Percentiles rank a stretch among this genome's conserved stretches.
Conservation (phyloP, 1,284 basidiomycete genomes). For the Papiliotrema flavescens region DNA sequence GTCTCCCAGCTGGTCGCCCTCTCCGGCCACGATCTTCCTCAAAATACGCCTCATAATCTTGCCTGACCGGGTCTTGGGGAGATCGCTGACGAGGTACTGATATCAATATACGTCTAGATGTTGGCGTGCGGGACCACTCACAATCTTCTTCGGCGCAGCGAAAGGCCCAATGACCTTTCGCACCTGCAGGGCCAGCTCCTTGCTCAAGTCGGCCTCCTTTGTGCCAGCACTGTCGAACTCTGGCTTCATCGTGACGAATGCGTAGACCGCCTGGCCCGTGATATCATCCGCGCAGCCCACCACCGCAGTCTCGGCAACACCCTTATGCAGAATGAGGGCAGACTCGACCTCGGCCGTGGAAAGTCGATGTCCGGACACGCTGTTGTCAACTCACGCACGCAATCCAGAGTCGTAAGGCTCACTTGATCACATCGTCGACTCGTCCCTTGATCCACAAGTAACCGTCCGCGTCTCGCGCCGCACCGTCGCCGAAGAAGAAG, state of each 20-base stretch:
- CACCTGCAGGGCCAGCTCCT: conserved; percentile 91
- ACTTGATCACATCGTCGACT: conserved; percentile 63
- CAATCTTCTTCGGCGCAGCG: conserved; percentile 87
- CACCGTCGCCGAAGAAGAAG: conserved; percentile 97
- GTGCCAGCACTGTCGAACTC: conserved; percentile 72
- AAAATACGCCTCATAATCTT: conserved; percentile 77
- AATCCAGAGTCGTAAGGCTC: conserved; percentile 3
- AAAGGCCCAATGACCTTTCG: conserved; percentile 95
- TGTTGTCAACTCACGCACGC: conserved; percentile 39
- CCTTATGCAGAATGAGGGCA: conserved; percentile 87
- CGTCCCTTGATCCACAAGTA: conserved; percentile 99
- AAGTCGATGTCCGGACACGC: conserved; percentile 93
- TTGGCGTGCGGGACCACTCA: conserved; percentile 13
- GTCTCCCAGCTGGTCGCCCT: conserved; percentile 84
- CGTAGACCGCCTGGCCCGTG: conserved; percentile 69
- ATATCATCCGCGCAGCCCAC: conserved; percentile 85
- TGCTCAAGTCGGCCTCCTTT: conserved; percentile 68
- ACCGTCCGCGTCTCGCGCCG: conserved; percentile 87
- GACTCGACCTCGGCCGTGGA: conserved; percentile 98
- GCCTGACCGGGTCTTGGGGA: conserved; percentile 96
- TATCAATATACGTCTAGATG: background rate
- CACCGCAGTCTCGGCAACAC: conserved; percentile 94
- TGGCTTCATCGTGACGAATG: conserved; percentile 64
- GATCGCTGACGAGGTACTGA: conserved; percentile 69
- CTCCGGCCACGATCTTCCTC: conserved; percentile 90